Conservation (phyloP, 768 basidiomycete genomes). For the Cyathus striatus region DNA sequence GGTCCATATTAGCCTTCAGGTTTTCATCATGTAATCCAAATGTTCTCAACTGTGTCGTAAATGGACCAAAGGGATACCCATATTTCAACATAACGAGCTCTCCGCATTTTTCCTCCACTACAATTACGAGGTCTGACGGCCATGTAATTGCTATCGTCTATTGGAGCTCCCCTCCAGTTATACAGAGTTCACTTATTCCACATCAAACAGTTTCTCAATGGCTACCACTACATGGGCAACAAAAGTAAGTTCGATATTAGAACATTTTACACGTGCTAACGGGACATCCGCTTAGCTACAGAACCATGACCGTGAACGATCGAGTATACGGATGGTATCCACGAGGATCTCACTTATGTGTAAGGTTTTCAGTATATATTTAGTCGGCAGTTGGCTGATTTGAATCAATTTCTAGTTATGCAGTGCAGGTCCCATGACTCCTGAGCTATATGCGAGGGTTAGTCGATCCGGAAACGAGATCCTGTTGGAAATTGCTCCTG, state of each 20-base stretch:
- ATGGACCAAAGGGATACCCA: constrained; percentile 32
- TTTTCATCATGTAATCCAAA: constrained; percentile 34
- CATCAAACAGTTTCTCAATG: constrained; percentile 35
- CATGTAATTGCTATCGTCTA: constrained; percentile 33
- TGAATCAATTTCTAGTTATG: background rate
- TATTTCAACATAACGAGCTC: constrained; percentile 36
- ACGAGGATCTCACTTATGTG: constrained; percentile 16
- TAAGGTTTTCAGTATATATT: constrained; percentile 10
- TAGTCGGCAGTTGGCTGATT: background rate
- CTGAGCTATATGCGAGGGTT: background rate
- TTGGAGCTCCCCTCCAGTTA: constrained; percentile 28
- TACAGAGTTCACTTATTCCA: constrained; percentile 30
- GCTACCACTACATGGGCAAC: constrained; percentile 35
- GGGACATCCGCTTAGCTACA: constrained; percentile 15
- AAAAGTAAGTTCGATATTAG: constrained; percentile 23
- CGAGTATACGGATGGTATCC: constrained; percentile 36
- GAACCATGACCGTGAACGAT: constrained; percentile 34
- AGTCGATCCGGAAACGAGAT: background rate
- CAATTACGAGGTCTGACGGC: constrained; percentile 31
- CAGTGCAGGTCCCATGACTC: background rate
- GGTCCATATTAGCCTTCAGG: constrained; percentile 30
- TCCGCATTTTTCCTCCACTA: constrained; percentile 26
- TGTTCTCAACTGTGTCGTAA: constrained; percentile 37
- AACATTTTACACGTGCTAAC: background rate
- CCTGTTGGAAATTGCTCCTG: background rate